These are phyloP conservation scores for Metarhizium guizhouense DNA, from an alignment of 2,329 filamentous ascomycete species.

Conservation along the genomic window DNA sequence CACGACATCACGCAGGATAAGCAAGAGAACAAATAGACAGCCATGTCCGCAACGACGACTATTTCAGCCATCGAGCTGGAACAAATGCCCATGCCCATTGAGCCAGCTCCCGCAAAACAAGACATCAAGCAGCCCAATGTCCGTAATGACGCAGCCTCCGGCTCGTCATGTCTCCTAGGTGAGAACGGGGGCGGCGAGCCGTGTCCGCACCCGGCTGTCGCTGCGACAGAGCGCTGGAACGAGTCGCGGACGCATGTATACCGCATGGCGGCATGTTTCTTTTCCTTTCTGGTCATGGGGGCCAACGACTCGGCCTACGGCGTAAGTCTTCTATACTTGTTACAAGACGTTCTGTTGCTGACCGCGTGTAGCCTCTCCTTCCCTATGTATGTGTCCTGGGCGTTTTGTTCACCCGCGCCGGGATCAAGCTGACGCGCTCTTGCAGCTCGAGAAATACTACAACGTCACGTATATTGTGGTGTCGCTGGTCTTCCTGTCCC, in stretches of 20 bases:
- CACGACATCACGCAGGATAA: background rate
- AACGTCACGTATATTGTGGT: constrained; percentile 49
- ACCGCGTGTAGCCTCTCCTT: constrained; percentile 31
- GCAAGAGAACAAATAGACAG: background rate
- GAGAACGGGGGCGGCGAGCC: constrained; percentile 3
- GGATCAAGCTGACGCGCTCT: too few relatives aligned
- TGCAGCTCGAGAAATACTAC: constrained; percentile 52
- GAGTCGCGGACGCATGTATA: constrained; percentile 37
- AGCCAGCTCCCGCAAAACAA: background rate
- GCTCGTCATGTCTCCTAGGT: background rate
- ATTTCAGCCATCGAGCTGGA: constrained; percentile 1
- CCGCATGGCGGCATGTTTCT: constrained; percentile 45
- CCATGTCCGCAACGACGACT: background rate
- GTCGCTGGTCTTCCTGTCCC: constrained; percentile 55
- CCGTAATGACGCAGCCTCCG: background rate
- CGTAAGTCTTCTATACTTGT: constrained; percentile 25
- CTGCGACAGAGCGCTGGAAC: constrained; percentile 36
- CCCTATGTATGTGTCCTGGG: constrained; percentile 33
- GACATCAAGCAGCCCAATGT: background rate
- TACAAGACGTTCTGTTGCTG: background rate
- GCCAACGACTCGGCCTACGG: constrained; percentile 51
- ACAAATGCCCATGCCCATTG: background rate
- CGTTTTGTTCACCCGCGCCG: background rate
- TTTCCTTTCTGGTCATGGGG: constrained; percentile 48
- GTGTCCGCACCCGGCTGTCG: background rate